Percentiles rank a stretch among this genome's conserved stretches.
Evolutionary conservation across 768 basidiomycete genomes (phyloP).

Genomic region (Rhizopogon roseolus): DNA sequence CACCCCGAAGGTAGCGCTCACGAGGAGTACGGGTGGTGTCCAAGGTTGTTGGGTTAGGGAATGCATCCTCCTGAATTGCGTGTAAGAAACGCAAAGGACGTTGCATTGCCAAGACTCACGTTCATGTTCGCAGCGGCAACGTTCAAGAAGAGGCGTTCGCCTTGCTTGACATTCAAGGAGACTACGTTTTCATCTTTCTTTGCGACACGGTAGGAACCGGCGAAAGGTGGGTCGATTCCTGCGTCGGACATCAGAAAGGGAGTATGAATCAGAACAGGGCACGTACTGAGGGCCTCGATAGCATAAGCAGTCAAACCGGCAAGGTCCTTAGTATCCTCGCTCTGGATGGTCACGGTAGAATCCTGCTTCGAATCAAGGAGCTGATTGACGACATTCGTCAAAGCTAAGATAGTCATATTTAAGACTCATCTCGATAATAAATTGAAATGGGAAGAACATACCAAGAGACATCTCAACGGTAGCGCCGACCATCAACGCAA

Average conservation of each 20-base stretch:
- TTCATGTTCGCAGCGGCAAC: conserved; percentile 50
- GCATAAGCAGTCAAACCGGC: conserved; percentile 49
- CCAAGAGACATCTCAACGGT: conserved; percentile 70
- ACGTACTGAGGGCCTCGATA: conserved; percentile 67
- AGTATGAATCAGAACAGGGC: not conserved
- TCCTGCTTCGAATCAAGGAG: conserved; percentile 51
- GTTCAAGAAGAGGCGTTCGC: conserved; percentile 59
- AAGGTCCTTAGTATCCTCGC: conserved; percentile 29
- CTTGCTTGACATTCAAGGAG: conserved; percentile 37
- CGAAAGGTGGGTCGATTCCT: conserved; percentile 75
- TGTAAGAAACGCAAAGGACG: not conserved
- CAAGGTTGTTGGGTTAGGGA: conserved; percentile 42
- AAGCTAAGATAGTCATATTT: conserved; percentile 30
- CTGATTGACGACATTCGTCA: conserved; percentile 62
- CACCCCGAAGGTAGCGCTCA: conserved; percentile 44
- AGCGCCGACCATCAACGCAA: conserved; percentile 66
- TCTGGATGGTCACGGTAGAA: conserved; percentile 29
- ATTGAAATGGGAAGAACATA: conserved; percentile 19
- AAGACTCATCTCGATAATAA: not conserved
- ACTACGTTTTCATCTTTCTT: conserved; percentile 41
- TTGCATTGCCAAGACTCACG: conserved; percentile 35
- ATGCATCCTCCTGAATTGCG: conserved; percentile 40
- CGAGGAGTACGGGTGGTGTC: conserved; percentile 38
- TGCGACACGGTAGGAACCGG: conserved; percentile 58
- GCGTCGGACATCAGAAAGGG: conserved; percentile 4